These are phyloP conservation scores for Gossypium thurberi DNA, from an alignment of 345 rosid species.

Conservation along the genomic window DNA sequence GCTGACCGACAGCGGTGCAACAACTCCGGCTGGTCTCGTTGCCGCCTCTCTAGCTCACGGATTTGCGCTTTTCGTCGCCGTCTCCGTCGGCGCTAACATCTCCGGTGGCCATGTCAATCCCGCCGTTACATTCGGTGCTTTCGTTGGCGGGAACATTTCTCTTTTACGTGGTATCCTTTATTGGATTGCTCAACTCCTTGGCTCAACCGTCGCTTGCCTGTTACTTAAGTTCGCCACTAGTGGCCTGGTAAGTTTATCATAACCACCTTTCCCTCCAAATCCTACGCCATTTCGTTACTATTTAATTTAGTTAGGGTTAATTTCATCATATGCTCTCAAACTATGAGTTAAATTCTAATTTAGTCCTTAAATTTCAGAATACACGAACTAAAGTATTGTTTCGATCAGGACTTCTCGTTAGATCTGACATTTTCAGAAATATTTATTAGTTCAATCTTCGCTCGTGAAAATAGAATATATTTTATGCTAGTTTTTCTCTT, in stretches of 20 bases:
- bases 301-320: neutral
- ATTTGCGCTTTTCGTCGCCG: conserved; percentile 75
- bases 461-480: no score
- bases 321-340: neutral
- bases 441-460: no score
- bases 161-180: conserved; percentile 81
- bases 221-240: conserved; percentile 70
- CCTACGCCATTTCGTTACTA: neutral
- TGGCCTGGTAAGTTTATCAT: conserved; percentile 44
- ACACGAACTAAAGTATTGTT: no score
- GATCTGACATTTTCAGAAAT: no score
- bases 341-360: neutral
- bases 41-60: conserved; percentile 76
- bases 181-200: conserved; percentile 89
- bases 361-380: neutral
- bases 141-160: conserved; percentile 78
- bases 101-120: conserved; percentile 97
- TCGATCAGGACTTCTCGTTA: no score
- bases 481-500: no score
- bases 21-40: conserved; percentile 74
- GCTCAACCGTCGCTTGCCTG: conserved; percentile 75
- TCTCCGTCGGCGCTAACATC: conserved; percentile 72
- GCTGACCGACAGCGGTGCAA: conserved; percentile 60
- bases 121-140: conserved; percentile 85
- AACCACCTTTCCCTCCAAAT: neutral